Evolutionary conservation across 2,329 filamentous ascomycete species (phyloP), one percentile per base, ranked within the genome.

Genomic region (Scleromitrula shiraiana): DNA sequence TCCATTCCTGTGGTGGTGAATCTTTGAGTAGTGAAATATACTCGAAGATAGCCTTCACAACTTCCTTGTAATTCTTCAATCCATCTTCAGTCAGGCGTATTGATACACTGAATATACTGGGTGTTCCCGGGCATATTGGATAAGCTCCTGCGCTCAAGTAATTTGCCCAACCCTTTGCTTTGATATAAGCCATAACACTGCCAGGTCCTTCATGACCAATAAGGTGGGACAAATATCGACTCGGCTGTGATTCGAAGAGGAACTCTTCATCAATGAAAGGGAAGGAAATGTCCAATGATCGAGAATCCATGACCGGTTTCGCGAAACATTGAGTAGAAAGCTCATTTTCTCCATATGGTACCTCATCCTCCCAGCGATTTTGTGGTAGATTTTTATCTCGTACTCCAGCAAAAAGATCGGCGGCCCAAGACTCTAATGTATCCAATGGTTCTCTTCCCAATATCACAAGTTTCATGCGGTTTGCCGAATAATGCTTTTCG

Each of bases 1-100:
- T 89, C 93, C 93, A 97, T 64, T 94, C 75, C 57, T 94, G 84
- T 0, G 91, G 90, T 5, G 84, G 78, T 2, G 76, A 75, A 59
- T 95, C 86, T 53, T 81, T 82, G 48, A 98, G 77, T 65, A 98
- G 78, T 9, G 88, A 82, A 53, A 97, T 82, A 61, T 98, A 98
- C 64, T 86, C 77, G 64, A 88, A 88, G 44, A 86, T 70, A 35
- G 76, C 71, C 64, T 83, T 83, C 36, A 80, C 71, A 19, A 87
- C 74, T 56, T 86, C 80, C 54, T 78, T 73, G 64, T 86, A 83
- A 53, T 67, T 64, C 53, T 64, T 63, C 24, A 69, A 50, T 4
- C 67, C 83, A 49, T 85, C 80, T 49, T 83, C 78, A 0, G 83
- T 87, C 54, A 87, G 66, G 14, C 78, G 76, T 49, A 86, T 72